These are phyloP conservation scores for Phialophora macrospora DNA, from an alignment of 2,329 filamentous ascomycete species.

Conservation along the genomic window DNA sequence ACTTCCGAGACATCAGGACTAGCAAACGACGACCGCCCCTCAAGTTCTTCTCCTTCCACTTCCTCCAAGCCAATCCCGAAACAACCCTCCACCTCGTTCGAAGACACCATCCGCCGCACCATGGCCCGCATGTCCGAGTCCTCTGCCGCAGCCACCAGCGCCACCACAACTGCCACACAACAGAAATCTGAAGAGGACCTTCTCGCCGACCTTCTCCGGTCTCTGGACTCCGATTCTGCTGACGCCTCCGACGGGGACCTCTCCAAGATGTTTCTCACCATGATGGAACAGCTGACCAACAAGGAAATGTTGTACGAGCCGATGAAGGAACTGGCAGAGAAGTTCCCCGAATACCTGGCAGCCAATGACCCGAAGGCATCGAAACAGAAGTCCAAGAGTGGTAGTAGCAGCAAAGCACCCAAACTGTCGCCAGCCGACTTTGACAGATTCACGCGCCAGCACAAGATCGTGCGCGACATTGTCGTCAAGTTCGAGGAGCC, in stretches of 20 bases:
- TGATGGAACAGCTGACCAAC: slow-evolving; percentile 99
- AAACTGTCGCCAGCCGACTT: slow-evolving; percentile 68
- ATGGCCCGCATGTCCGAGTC: slow-evolving; percentile 96
- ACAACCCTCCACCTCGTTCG: slow-evolving; percentile 62
- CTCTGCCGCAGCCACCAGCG: slow-evolving; percentile 71
- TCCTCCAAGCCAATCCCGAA: slow-evolving; percentile 37
- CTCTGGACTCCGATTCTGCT: slow-evolving; percentile 71
- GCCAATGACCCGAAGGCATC: slow-evolving; percentile 64
- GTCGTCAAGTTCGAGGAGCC: slow-evolving; percentile 84
- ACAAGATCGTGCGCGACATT: slow-evolving; percentile 79
- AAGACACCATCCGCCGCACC: slow-evolving; percentile 88
- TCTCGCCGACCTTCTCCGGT: slow-evolving; percentile 88
- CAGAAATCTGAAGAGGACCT: slow-evolving; percentile 72
- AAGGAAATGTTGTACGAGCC: slow-evolving; percentile 98
- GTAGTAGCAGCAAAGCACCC: background rate
- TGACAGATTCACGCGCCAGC: slow-evolving; percentile 80
- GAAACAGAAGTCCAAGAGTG: background rate
- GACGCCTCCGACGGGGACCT: slow-evolving; percentile 77
- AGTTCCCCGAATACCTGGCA: slow-evolving; percentile 87
- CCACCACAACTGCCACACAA: slow-evolving; percentile 66
- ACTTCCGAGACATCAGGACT: slow-evolving; percentile 37
- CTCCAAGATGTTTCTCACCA: slow-evolving; percentile 90
- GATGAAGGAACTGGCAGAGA: slow-evolving; percentile 94
- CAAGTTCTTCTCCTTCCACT: slow-evolving; percentile 1
- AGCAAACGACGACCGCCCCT: background rate